Conservation (phyloP, 2,329 filamentous ascomycete species). For the Rachicladosporium sp. region DNA sequence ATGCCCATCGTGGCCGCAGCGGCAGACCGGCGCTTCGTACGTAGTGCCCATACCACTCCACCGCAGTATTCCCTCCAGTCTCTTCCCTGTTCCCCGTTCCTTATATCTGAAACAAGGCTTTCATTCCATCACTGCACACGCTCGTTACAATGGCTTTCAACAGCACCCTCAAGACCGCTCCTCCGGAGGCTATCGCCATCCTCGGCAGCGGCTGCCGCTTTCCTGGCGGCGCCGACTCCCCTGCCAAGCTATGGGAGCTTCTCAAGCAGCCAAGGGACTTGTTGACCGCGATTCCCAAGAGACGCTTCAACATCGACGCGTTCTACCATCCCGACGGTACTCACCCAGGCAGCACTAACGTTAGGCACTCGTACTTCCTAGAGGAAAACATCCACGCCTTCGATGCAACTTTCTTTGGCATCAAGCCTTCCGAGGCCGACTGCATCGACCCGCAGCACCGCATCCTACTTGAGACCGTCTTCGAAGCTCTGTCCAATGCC, state of each 20-base stretch:
- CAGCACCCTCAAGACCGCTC: no score
- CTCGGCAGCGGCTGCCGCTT: slow-evolving; percentile 5
- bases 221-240: slow-evolving; percentile 8
- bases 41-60: no score
- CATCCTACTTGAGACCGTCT: slow-evolving; percentile 14
- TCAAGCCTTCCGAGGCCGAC: slow-evolving; percentile 12
- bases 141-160: no score
- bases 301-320: slow-evolving; percentile 11
- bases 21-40: no score
- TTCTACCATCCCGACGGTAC: slow-evolving; percentile 13
- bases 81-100: no score
- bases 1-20: no score
- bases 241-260: slow-evolving; percentile 14
- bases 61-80: no score
- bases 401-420: slow-evolving; percentile 16
- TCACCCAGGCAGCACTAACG: background rate
- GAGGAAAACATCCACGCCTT: slow-evolving; percentile 13
- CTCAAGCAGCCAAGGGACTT: slow-evolving; percentile 9
- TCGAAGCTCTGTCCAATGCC: slow-evolving; percentile 11
- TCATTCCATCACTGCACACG: no score
- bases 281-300: slow-evolving; percentile 9
- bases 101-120: no score
- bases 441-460: slow-evolving; percentile 20
- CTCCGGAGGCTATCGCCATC: slow-evolving; percentile 2
- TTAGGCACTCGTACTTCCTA: slow-evolving; percentile 10